Evolutionary conservation across 371 early-diverging fungal species (phyloP), one percentile per base, ranked within the genome.

Genomic region (Mucor irregularis): DNA sequence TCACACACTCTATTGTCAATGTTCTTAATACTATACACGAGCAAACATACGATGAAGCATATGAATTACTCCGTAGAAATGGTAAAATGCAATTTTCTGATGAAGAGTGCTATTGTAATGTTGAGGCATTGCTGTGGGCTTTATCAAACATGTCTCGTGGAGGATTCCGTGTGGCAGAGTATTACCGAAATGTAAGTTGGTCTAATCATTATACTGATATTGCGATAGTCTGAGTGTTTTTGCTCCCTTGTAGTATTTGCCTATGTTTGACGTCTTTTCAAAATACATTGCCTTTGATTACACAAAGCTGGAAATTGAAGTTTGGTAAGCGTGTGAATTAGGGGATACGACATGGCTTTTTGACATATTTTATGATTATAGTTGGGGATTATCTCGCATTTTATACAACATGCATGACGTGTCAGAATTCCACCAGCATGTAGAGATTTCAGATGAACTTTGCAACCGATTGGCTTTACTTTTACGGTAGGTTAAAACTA

Each of bases 361-460:
- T 19, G 11, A 16, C 5, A 24, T 37, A 6, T n/a, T 48, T 25
- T n/a, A 16, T 9, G 13, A 5, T 54, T 26, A 14, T 64, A 84
- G 84, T 29, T 82, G 81, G 80, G 84, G 80, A 4, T 55, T 84
- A 38, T 82, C 80, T 39, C 78, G 84, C 31, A 75, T 84, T 30
- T 46, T 84, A 19, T 78, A 79, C 35, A 82, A 79, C 37, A 84
- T 80, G 59, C 82, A 84, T 59, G 75, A 80, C 11, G 76, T 75
- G 0, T 25, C 31, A 7, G 38, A 33, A 19, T 78, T 78, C 31
- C 64, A 71, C 29, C 24, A 61, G 5, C 24, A 45, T 11, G 33
- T 57, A 7, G 24, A 30, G 3, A 60, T 75, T 11, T 34, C 71
- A 13, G 45, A 37, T 17, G 45, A 54, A 10, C 43, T 78, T 1